Evolutionary conservation across 352 stramenopile species (phyloP).

Genomic region (Globisporangium apiculatum): DNA sequence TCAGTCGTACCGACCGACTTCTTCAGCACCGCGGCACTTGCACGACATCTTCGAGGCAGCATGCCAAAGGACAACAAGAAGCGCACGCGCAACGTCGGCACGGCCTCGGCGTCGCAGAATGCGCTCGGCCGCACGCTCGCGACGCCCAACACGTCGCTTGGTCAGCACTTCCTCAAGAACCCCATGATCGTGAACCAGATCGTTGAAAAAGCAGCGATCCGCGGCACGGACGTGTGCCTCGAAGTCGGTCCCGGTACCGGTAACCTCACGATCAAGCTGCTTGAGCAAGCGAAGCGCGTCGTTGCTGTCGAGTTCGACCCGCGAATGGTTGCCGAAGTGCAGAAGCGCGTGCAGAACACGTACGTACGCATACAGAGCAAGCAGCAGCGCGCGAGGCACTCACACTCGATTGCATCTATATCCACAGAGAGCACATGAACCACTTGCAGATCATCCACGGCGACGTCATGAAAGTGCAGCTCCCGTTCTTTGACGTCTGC

Average conservation of each 20-base stretch:
- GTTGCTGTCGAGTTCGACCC: slow-evolving; percentile 98
- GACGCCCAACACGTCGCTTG: slow-evolving; percentile 94
- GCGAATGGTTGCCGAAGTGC: slow-evolving; percentile 98
- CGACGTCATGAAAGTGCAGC: slow-evolving; percentile 98
- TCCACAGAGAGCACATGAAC: slow-evolving; percentile 70
- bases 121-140: slow-evolving; percentile 88
- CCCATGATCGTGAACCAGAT: slow-evolving; percentile 96
- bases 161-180: slow-evolving; percentile 99
- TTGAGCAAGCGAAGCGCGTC: slow-evolving; percentile 96
- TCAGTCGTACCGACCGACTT: too few species aligned
- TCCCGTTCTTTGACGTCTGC: slow-evolving; percentile 99
- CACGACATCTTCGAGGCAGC: not conserved
- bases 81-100: slow-evolving; percentile 58
- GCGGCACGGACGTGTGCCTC: slow-evolving; percentile 94
- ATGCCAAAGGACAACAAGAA: slow-evolving; percentile 92
- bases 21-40: not conserved
- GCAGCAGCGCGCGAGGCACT: too few species aligned
- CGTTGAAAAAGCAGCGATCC: slow-evolving; percentile 94
- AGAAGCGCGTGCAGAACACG: slow-evolving; percentile 98
- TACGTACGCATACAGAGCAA: slow-evolving; percentile 16
- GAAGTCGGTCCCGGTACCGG: slow-evolving; percentile 97
- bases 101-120: slow-evolving; percentile 68
- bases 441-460: slow-evolving; percentile 99
- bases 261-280: slow-evolving; percentile 98
- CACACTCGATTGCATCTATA: not conserved